A percentile compares a stretch with the other conserved stretches of the same genome.
These are phyloP conservation scores for Sanghuangporus baumii DNA, from an alignment of 1,284 basidiomycete genomes.

Conservation along the genomic window DNA sequence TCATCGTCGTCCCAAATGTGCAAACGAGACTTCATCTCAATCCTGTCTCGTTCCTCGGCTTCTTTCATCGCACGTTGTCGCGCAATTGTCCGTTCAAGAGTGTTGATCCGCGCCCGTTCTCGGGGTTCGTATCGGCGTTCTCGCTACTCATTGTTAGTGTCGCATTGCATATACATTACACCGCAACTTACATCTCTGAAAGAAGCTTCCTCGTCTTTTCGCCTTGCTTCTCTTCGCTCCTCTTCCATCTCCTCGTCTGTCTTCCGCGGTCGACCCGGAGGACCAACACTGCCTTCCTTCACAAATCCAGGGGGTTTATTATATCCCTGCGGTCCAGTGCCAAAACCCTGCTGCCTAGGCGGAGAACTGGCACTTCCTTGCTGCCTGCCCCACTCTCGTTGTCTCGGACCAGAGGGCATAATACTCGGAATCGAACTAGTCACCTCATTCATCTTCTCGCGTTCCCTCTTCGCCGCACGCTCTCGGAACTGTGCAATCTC, in stretches of 20 bases:
- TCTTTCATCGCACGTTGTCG: constrained; percentile 68
- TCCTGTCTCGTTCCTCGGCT: constrained; percentile 65
- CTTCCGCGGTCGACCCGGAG: constrained; percentile 37
- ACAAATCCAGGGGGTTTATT: constrained; percentile 78
- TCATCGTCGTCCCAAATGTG: constrained; percentile 90
- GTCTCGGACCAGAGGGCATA: constrained; percentile 65
- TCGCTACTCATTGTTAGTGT: constrained; percentile 40
- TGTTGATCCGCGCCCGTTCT: constrained; percentile 70
- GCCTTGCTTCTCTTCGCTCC: constrained; percentile 65
- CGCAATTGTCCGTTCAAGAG: constrained; percentile 68
- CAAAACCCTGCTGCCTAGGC: constrained; percentile 39
- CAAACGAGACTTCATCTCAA: constrained; percentile 67
- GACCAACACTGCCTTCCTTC: constrained; percentile 39
- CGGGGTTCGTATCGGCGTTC: constrained; percentile 79
- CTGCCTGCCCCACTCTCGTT: constrained; percentile 70
- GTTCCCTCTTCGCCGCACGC: constrained; percentile 78
- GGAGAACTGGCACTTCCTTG: constrained; percentile 35
- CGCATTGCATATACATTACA: neutral
- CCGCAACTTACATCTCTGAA: constrained; percentile 70
- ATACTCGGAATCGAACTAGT: constrained; percentile 20
- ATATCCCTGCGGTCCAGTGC: constrained; percentile 70
- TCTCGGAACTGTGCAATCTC: constrained; percentile 94
- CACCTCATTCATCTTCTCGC: constrained; percentile 69
- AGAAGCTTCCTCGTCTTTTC: constrained; percentile 74
- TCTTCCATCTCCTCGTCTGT: constrained; percentile 84